Evolutionary conservation across 2,329 filamentous ascomycete species (phyloP).

Genomic region (Magnaporthiopsis rhizophila): DNA sequence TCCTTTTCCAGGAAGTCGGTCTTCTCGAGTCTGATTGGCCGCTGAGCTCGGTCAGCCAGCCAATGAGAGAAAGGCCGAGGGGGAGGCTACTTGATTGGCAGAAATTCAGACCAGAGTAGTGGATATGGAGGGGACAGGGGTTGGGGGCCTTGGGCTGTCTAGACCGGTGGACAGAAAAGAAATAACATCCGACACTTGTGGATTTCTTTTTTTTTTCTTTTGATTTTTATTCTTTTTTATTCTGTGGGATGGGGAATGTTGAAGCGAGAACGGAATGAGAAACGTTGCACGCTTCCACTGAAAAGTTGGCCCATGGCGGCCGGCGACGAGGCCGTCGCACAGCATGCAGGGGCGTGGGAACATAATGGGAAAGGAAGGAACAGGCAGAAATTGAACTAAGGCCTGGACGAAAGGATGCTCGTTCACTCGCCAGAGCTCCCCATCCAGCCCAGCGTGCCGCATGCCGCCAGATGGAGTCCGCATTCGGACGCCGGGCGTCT

Average conservation of each 20-base stretch:
- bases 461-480: too few species aligned
- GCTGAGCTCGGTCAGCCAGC: neutral
- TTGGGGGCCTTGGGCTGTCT: neutral
- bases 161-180: neutral
- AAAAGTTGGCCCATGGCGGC: neutral
- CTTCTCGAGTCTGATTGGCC: constrained; percentile 18
- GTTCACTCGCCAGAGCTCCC: neutral
- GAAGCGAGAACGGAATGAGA: neutral
- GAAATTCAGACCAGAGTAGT: neutral
- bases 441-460: too few species aligned
- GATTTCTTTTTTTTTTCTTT: neutral
- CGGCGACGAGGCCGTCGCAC: neutral
- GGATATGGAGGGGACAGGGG: neutral
- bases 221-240: neutral
- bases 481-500: neutral
- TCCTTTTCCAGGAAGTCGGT: neutral
- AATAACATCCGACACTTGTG: neutral
- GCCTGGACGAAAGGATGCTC: neutral
- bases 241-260: neutral
- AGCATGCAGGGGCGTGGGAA: neutral
- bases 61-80: constrained; percentile 7
- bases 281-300: neutral
- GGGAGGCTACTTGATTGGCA: neutral
- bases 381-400: neutral
- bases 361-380: neutral